A percentile compares a stretch with the other conserved stretches of the same genome.
Evolutionary conservation across 352 stramenopile species (phyloP).

Genomic region (Bremia lactucae): DNA sequence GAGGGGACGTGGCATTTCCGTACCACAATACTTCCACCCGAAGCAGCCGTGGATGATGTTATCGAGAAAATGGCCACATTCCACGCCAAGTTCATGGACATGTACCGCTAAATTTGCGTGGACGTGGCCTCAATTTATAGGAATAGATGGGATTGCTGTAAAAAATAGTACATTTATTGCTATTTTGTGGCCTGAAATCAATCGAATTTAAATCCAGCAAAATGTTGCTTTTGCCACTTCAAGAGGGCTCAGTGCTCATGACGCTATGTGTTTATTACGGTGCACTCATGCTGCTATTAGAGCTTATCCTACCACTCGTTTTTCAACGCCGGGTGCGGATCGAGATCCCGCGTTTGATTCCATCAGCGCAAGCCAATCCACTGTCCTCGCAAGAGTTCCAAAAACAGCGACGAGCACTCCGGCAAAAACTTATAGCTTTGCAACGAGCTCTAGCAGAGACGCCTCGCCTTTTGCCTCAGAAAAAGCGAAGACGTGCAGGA

Average conservation of each 20-base stretch:
- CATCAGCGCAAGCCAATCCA: constrained; percentile 11
- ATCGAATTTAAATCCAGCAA: neutral
- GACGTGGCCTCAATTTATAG: too few species aligned
- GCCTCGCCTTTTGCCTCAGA: constrained; percentile 9
- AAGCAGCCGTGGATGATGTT: constrained; percentile 92
- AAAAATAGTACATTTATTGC: neutral
- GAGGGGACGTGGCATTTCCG: constrained; percentile 96
- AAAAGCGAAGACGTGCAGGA: constrained; percentile 1
- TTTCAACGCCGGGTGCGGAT: constrained; percentile 47
- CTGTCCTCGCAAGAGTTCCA: constrained; percentile 32
- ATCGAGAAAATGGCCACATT: constrained; percentile 92
- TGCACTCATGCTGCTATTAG: constrained; percentile 33
- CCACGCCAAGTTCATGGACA: constrained; percentile 92
- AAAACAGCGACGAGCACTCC: constrained; percentile 26
- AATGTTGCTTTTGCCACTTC: constrained; percentile 39
- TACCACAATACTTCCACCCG: constrained; percentile 96
- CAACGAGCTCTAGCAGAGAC: constrained; percentile 22
- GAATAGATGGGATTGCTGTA: too few species aligned
- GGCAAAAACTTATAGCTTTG: constrained; percentile 26
- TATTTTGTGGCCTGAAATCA: neutral
- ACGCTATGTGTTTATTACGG: constrained; percentile 49
- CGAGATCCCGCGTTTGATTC: constrained; percentile 21
- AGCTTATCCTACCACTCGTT: constrained; percentile 39
- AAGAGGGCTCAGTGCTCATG: constrained; percentile 42
- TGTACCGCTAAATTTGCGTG: constrained; percentile 68